Evolutionary conservation across 768 basidiomycete species (phyloP).

Genomic region (Auriscalpium orientale): DNA sequence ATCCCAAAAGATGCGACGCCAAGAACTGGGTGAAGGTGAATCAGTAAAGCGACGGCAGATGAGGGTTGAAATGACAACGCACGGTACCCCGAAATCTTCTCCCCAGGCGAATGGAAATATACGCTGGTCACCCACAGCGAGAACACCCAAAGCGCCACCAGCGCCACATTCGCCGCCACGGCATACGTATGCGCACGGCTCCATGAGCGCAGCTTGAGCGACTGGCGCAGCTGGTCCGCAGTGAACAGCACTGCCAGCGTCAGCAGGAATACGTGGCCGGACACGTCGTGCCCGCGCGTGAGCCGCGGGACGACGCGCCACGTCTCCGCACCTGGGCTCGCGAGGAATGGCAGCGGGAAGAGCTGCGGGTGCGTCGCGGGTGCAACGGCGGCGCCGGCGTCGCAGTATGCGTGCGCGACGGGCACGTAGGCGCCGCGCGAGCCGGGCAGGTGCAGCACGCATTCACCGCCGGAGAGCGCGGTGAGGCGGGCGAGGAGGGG

Average conservation of each 20-base stretch:
- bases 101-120: conserved; percentile 85
- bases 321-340: conserved; percentile 12
- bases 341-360: conserved; percentile 38
- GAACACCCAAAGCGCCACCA: conserved; percentile 63
- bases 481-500: conserved; percentile 62
- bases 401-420: conserved; percentile 55
- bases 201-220: conserved; percentile 34
- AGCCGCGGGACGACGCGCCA: conserved; percentile 54
- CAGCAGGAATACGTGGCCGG: conserved; percentile 88
- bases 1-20: conserved; percentile 30
- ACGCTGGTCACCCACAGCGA: conserved; percentile 75
- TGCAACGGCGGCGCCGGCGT: conserved; percentile 41
- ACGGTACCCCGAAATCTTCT: conserved; percentile 86
- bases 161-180: conserved; percentile 33
- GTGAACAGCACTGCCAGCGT: conserved; percentile 75
- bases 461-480: conserved; percentile 65
- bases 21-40: conserved; percentile 24
- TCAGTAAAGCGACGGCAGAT: not conserved
- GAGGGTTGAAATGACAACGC: conserved; percentile 25
- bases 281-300: conserved; percentile 83
- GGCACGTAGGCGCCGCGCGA: conserved; percentile 38
- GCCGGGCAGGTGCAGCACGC: conserved; percentile 52
- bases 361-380: conserved; percentile 55
- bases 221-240: conserved; percentile 60
- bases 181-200: conserved; percentile 40